Evolutionary conservation across 768 basidiomycete genomes (phyloP), one percentile per base, ranked within the genome.

Genomic region (Strobilomyces dryophilus): DNA sequence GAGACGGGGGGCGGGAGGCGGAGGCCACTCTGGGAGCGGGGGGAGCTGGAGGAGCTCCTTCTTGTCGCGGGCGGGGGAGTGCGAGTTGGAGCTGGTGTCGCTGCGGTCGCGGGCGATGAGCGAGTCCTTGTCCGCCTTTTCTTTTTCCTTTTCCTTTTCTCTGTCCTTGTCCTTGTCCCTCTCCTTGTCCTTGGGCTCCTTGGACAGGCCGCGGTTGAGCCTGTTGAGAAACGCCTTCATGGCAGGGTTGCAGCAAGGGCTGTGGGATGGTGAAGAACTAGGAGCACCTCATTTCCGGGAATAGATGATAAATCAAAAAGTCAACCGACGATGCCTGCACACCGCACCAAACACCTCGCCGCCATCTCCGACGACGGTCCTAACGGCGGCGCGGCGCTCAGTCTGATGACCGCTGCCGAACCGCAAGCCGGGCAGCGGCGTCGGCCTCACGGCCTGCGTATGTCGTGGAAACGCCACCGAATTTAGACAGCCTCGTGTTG

Each of bases 181-280:
- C 63, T 85, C 81, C 71, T 81, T 87, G 63, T 86, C 81, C 70
- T 83, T 66, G 53, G 57, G 53, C n/a, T 69, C 67, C 44, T 70
- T 87, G 64, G 76, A 71, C 60, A 75, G 79, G 53, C 75, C 79
- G 51, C 81, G 80, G 62, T 89, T 88, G 61, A 92, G 74, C 65
- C 89, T 82, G 66, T 80, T 79, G 70, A 92, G 81, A 61, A 92
- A 86, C 41, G 90, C 89, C 79, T 90, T 92, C 89, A 92, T 92
- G 24, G 24, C 24, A 24, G 24, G 24, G 24, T 24, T 24, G 24
- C 24, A 69, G 69, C 55, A 45, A 42, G 11, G 24, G 21, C 8
- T n/a, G 36, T 39, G 34, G 35, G 43, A 29, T 14, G 35, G 26
- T 10, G 18, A 43, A 45, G 24, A 24, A 24, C 24, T 24, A 56